Conservation (phyloP, 805 yeast species). For the Candida michaelii region DNA sequence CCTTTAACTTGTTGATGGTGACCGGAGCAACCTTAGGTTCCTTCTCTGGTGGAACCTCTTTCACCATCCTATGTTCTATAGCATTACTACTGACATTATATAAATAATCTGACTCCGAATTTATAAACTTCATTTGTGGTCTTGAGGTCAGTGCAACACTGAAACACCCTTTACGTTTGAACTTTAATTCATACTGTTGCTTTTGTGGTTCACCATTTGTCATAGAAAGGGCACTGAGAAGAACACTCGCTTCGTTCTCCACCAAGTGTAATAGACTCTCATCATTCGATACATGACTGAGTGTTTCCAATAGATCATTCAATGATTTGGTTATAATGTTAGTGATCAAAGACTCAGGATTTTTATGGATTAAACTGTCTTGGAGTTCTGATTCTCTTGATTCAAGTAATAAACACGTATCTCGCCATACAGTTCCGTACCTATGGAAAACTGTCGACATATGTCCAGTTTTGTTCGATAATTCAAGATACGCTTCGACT, state of each 20-base stretch:
- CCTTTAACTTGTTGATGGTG: constrained; percentile 12
- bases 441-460: constrained; percentile 30
- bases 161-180: constrained; percentile 5
- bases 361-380: constrained; percentile 8
- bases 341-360: constrained; percentile 6
- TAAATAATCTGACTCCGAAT: constrained; percentile 11
- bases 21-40: too few relatives aligned
- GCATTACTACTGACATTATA: constrained; percentile 15
- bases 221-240: constrained; percentile 15
- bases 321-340: constrained; percentile 7
- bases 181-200: constrained; percentile 2
- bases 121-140: not conserved
- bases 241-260: constrained; percentile 24
- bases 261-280: constrained; percentile 12
- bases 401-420: constrained; percentile 20
- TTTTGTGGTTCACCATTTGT: constrained; percentile 1
- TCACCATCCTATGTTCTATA: constrained; percentile 14
- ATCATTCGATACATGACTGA: not conserved
- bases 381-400: constrained; percentile 28
- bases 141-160: not conserved
- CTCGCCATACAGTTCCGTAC: constrained; percentile 29
- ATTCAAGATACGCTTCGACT: constrained; percentile 26
- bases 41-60: too few relatives aligned
- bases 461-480: constrained; percentile 23
- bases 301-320: constrained; percentile 6